Conservation (phyloP, 495 filamentous ascomycete genomes). For the Lindgomyces ingoldianus region DNA sequence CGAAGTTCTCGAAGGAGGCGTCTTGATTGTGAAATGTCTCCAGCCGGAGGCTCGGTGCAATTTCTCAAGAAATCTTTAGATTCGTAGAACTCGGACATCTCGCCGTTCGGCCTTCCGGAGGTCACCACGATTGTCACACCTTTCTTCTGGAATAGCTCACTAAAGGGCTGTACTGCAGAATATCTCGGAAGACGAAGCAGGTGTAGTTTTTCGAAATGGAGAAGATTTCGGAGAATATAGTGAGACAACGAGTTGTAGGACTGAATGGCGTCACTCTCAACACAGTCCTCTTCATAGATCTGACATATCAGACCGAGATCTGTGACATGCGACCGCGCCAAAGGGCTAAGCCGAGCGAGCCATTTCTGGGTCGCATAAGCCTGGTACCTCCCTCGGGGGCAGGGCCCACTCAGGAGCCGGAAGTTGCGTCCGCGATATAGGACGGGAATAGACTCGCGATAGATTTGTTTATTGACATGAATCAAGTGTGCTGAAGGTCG, state of each 20-base stretch:
- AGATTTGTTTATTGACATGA: conserved; percentile 7
- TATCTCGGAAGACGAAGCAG: background rate
- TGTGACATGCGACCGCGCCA: conserved; percentile 18
- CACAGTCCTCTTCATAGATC: conserved; percentile 23
- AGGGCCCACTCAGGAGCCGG: conserved; percentile 18
- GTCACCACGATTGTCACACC: background rate
- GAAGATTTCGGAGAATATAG: conserved; percentile 6
- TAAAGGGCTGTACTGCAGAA: conserved; percentile 1
- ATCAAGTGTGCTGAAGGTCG: conserved; percentile 2
- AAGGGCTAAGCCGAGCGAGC: conserved; percentile 2
- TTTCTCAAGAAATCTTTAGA: background rate
- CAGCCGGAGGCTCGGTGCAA: background rate
- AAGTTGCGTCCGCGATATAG: conserved; percentile 25
- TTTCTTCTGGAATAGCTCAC: background rate
- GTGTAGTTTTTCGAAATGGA: background rate
- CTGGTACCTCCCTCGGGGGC: conserved; percentile 24
- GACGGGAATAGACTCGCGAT: conserved; percentile 19
- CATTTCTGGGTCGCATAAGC: conserved; percentile 23
- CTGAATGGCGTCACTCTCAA: background rate
- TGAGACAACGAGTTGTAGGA: background rate
- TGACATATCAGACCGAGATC: conserved; percentile 8
- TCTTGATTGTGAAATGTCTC: background rate
- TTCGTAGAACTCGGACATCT: background rate
- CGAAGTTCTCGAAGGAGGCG: background rate
- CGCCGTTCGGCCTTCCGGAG: background rate